Conservation (phyloP, 1,284 basidiomycete genomes). For the Naganishia liquefaciens region DNA sequence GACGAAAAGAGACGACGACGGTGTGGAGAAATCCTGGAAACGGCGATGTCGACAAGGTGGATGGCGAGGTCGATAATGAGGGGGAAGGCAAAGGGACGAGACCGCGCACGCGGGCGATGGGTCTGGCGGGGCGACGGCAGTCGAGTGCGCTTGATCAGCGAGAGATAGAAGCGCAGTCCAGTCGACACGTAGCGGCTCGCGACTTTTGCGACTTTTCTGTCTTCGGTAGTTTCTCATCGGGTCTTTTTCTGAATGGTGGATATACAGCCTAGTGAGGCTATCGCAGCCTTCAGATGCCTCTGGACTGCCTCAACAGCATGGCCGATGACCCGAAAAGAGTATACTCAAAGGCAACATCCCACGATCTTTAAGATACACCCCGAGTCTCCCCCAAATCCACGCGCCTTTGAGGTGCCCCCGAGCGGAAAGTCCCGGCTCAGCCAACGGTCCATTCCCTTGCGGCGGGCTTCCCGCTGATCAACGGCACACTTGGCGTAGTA, state of each 20-base stretch:
- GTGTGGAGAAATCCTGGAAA: constrained; percentile 28
- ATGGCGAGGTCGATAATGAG: constrained; percentile 6
- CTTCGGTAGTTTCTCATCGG: background rate
- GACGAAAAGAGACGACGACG: constrained; percentile 36
- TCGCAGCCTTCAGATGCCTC: no score
- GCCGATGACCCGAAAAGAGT: no score
- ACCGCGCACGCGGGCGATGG: background rate
- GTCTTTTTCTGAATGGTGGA: background rate
- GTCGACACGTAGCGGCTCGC: background rate
- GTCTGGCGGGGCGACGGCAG: background rate
- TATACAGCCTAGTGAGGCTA: no score
- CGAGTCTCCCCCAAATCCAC: constrained; percentile 3
- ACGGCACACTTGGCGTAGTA: background rate
- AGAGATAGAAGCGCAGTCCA: background rate
- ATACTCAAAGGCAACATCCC: background rate
- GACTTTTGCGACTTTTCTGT: constrained; percentile 7
- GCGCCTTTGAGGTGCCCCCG: constrained; percentile 9
- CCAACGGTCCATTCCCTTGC: no score
- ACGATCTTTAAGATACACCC: background rate
- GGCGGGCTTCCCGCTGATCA: background rate
- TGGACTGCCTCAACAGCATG: no score
- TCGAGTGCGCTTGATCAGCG: background rate
- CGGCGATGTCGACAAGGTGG: constrained; percentile 7
- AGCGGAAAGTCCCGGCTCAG: background rate
- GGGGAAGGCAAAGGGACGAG: constrained; percentile 15